Percentiles rank a stretch among this genome's conserved stretches.
Evolutionary conservation across 2,329 filamentous ascomycete genomes (phyloP).

Genomic region (Nigrospora sphaerica): DNA sequence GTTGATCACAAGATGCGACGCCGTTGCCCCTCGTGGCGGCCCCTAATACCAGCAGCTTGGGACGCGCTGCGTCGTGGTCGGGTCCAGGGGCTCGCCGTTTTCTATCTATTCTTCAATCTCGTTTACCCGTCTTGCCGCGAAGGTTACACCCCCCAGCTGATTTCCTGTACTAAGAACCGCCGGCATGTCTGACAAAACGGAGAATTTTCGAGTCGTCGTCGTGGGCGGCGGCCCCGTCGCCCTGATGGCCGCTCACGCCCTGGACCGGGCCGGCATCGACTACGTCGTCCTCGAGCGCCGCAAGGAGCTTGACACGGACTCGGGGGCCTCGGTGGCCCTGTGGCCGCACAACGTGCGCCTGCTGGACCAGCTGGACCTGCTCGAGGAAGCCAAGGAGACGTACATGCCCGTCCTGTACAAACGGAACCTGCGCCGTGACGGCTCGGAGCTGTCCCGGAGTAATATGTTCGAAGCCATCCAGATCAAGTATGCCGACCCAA

Average conservation of each 20-base stretch:
- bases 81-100: too few species aligned
- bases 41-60: too few species aligned
- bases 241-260: constrained; percentile 17
- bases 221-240: constrained; percentile 19
- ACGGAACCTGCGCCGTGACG: constrained; percentile 4
- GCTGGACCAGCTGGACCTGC: constrained; percentile 17
- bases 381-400: constrained; percentile 4
- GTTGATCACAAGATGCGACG: too few species aligned
- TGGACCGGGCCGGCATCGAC: constrained; percentile 17
- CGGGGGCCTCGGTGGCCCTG: constrained; percentile 13
- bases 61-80: too few species aligned
- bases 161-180: too few species aligned
- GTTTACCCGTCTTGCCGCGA: too few species aligned
- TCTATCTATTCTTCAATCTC: too few species aligned
- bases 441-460: constrained; percentile 4
- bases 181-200: constrained; percentile 3
- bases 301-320: constrained; percentile 10
- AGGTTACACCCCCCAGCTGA: too few species aligned
- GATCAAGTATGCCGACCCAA: constrained; percentile 2
- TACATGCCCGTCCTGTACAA: constrained; percentile 7
- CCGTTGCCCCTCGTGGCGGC: too few species aligned
- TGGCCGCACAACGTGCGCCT: constrained; percentile 18
- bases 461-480: constrained; percentile 7
- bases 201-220: constrained; percentile 15
- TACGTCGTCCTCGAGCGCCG: constrained; percentile 19